Evolutionary conservation across 2,329 filamentous ascomycete species (phyloP).

Genomic region (Epichloe uncinata): DNA sequence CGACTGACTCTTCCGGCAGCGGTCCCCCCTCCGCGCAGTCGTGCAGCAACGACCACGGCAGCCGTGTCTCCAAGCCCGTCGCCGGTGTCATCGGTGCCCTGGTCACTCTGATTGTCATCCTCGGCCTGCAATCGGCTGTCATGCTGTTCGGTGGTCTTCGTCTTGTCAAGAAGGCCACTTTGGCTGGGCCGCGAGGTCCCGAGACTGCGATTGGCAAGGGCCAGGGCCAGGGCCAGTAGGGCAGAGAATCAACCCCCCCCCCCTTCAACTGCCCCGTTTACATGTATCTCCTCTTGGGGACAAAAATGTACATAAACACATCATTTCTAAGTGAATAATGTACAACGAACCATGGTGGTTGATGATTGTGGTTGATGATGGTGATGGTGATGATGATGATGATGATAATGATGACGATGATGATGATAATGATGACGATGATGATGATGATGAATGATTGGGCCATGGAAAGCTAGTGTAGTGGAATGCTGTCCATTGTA

Average conservation of each 20-base stretch:
- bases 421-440: too few species aligned
- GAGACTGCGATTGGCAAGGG: constrained; percentile 11
- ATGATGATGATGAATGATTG: too few species aligned
- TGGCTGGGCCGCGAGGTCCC: constrained; percentile 8
- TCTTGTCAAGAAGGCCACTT: constrained; percentile 33
- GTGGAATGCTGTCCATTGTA: too few species aligned
- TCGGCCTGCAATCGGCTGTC: constrained; percentile 30
- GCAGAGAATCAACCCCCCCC: too few species aligned
- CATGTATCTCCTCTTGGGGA: background rate
- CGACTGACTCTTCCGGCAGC: constrained; percentile 8
- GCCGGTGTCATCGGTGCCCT: constrained; percentile 73
- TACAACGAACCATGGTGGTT: too few species aligned
- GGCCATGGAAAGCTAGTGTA: too few species aligned
- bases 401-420: too few species aligned
- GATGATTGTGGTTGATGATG: too few species aligned
- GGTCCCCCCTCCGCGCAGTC: constrained; percentile 10
- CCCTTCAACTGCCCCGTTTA: too few species aligned
- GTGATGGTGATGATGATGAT: too few species aligned
- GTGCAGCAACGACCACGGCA: constrained; percentile 11
- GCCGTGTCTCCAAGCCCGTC: constrained; percentile 52
- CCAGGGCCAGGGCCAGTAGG: background rate
- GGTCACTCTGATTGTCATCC: constrained; percentile 39
- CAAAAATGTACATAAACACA: background rate
- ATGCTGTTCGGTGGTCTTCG: constrained; percentile 31
- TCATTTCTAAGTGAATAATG: too few species aligned